phyloP scores from a whole-genome alignment of 768 basidiomycete genomes.

The Trametes maxima region DNA sequence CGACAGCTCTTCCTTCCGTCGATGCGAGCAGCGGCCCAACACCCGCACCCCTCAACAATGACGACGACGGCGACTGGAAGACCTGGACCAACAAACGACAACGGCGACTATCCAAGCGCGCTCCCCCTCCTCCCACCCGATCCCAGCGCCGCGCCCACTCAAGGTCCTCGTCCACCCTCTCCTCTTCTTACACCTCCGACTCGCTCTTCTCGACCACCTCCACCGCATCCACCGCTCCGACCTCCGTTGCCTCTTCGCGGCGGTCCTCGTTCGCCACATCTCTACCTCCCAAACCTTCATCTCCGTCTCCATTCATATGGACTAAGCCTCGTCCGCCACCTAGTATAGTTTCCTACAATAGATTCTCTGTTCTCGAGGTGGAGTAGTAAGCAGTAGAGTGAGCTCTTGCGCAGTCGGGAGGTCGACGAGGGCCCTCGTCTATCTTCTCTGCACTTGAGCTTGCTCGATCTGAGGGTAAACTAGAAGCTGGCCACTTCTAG shows the following conservation, averaged over 20 bases:
- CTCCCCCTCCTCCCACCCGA: not conserved
- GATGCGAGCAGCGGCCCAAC: too few species aligned
- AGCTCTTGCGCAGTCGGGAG: not conserved
- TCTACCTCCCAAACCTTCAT: not conserved
- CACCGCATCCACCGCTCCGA: not conserved
- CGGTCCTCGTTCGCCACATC: not conserved
- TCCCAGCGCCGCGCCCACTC: not conserved
- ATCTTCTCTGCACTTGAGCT: not conserved
- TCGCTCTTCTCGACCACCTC: not conserved
- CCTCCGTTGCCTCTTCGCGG: not conserved
- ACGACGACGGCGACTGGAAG: not conserved
- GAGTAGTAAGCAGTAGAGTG: not conserved
- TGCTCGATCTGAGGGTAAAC: not conserved
- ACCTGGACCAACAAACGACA: not conserved
- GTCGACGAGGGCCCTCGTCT: not conserved
- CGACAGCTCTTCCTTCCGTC: too few species aligned
- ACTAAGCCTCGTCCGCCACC: not conserved
- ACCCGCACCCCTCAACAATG: not conserved
- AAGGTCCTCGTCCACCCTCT: not conserved
- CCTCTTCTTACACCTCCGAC: not conserved
- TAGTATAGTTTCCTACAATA: not conserved
- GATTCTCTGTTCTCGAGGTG: not conserved
- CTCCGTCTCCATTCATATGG: not conserved
- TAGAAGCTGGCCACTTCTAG: not conserved
- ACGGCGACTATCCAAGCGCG: not conserved